These are phyloP conservation scores for Penicillium ochrochloron DNA, from an alignment of 495 filamentous ascomycete species.

Conservation along the genomic window DNA sequence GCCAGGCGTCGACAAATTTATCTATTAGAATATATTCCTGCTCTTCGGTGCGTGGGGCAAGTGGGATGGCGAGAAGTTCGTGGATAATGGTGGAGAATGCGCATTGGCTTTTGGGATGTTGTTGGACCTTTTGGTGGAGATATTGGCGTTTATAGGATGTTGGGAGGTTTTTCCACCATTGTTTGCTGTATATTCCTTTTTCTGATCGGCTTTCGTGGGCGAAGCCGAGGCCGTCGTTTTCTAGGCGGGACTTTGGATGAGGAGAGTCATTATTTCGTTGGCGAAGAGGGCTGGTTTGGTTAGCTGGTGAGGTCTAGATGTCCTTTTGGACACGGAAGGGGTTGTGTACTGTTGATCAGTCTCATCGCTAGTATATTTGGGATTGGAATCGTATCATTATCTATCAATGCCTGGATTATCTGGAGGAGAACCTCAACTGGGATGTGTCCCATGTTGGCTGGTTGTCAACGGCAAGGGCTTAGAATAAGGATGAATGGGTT, in stretches of 20 bases:
- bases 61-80: neutral
- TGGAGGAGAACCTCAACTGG: neutral
- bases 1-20: slow-evolving; percentile 4
- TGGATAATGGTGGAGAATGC: neutral
- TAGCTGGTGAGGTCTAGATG: no score
- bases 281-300: neutral
- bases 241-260: slow-evolving; percentile 1
- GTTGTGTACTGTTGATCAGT: neutral
- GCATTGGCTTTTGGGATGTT: neutral
- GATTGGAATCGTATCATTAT: neutral
- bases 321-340: neutral
- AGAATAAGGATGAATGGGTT: no score
- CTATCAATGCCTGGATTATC: neutral
- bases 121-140: slow-evolving; percentile 1
- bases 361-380: neutral
- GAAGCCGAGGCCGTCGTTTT: neutral
- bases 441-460: neutral
- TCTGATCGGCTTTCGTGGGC: neutral
- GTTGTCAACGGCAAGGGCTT: neutral
- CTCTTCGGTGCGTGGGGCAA: neutral
- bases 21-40: neutral
- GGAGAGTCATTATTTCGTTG: neutral
- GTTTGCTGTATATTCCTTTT: neutral
- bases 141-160: neutral
- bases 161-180: neutral